Evolutionary conservation across 2,329 filamentous ascomycete genomes (phyloP).

Genomic region (Thelonectria blattea): DNA sequence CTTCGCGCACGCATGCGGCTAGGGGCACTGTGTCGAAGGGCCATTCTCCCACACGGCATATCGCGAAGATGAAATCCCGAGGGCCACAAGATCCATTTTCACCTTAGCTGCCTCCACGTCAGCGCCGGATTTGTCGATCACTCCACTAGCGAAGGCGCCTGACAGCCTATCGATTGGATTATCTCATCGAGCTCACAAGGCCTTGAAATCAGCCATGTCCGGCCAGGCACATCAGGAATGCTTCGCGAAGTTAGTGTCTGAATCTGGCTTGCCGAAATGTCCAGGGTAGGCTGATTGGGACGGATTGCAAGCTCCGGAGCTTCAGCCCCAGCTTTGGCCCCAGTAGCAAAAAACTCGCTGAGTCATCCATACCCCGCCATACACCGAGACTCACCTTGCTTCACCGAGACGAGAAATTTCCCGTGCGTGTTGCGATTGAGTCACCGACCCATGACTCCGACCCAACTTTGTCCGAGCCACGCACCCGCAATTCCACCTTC

Average conservation of each 20-base stretch:
- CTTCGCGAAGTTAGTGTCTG: slow-evolving; percentile 25
- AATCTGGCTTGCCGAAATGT: background rate
- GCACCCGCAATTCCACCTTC: slow-evolving; percentile 22
- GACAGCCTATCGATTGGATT: slow-evolving; percentile 12
- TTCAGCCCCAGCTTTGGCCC: no score
- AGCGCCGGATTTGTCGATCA: slow-evolving; percentile 15
- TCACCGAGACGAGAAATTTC: slow-evolving; percentile 40
- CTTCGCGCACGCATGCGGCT: slow-evolving; percentile 22
- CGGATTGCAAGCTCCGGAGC: background rate
- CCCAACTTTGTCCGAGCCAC: slow-evolving; percentile 27
- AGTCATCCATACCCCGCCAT: slow-evolving; percentile 16
- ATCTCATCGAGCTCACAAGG: slow-evolving; percentile 4
- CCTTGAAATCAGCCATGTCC: background rate
- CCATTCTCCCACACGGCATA: background rate
- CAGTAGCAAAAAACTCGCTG: background rate
- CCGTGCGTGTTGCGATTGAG: slow-evolving; percentile 36
- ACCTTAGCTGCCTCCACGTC: slow-evolving; percentile 11
- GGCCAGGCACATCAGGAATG: slow-evolving; percentile 26
- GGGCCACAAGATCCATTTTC: slow-evolving; percentile 9
- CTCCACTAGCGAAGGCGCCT: slow-evolving; percentile 1
- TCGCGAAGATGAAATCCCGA: slow-evolving; percentile 1
- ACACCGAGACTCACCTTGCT: slow-evolving; percentile 29
- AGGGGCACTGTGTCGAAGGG: slow-evolving; percentile 14
- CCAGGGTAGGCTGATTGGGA: slow-evolving; percentile 17
- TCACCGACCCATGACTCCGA: slow-evolving; percentile 40